These are phyloP conservation scores for Usnea hakonensis DNA, from an alignment of 495 filamentous ascomycete species.

Conservation along the genomic window DNA sequence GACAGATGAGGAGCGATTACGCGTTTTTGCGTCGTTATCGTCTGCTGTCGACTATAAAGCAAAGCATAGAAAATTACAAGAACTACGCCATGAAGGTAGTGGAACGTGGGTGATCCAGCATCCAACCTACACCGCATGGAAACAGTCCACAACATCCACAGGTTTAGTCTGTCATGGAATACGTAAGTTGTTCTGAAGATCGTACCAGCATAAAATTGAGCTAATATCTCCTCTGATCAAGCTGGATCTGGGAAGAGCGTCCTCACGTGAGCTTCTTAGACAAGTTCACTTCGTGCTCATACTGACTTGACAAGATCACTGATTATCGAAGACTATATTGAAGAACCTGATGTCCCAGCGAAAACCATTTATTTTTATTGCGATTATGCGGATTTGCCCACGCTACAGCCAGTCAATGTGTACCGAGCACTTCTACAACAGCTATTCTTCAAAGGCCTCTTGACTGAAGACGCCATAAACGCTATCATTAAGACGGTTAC, in stretches of 20 bases:
- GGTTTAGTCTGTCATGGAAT: background rate
- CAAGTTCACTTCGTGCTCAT: background rate
- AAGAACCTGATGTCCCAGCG: background rate
- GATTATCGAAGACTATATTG: background rate
- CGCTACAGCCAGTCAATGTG: slow-evolving; percentile 8
- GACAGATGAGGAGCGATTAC: background rate
- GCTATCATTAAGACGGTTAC: background rate
- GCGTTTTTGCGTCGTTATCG: background rate
- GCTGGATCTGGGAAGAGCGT: background rate
- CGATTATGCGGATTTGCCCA: slow-evolving; percentile 7
- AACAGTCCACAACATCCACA: background rate
- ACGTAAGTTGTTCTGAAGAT: background rate
- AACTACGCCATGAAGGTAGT: slow-evolving; percentile 4
- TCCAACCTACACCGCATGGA: background rate
- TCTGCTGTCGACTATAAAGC: slow-evolving; percentile 4
- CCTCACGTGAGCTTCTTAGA: background rate
- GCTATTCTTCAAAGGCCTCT: background rate
- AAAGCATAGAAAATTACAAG: slow-evolving; percentile 9
- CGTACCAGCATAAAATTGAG: too few species aligned
- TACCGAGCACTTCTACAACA: slow-evolving; percentile 11
- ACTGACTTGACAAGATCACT: background rate
- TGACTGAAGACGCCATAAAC: background rate
- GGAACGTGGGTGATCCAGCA: slow-evolving; percentile 8
- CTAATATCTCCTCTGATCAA: background rate
- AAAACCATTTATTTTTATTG: slow-evolving; percentile 8